Base-by-base conservation (phyloP, 768 basidiomycete genomes). In the Termitomyces sp. region DNA sequence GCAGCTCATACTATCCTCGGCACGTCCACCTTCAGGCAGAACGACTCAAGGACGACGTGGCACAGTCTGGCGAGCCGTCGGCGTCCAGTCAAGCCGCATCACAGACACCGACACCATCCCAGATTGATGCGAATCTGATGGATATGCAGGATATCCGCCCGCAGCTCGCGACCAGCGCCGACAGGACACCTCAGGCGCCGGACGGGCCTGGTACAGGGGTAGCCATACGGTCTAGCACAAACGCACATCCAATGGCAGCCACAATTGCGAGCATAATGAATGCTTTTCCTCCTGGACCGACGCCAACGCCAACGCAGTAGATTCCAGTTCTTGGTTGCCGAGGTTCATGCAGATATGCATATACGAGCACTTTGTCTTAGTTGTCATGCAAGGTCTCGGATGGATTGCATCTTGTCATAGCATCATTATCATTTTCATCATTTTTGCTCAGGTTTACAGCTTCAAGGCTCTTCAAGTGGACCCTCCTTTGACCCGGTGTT, bases 231-330 rank as follows among this genome's bases (percentile, higher is more conserved):
- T 65, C 51, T 41, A 58, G 70, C 30, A 41, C 69, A 33, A 57
- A 68, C 35, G 64, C 72, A 26, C 70, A 69, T 23, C 63, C 75
- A 0, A 73, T 81, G 9, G 79, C 83, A 2, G 74, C 84, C 30
- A 80, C 85, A 55, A 82, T 88, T 67, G 88, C 85, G 36, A 84
- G 80, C 60, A 86, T 89, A 62, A 84, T 89, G 85, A 82, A 85
- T 64, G 85, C 86, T n/a, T 87, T 86, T 68, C 78, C 84, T 9
- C 68, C 74, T 1, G 64, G 50, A 30, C 54, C 56, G 10, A 38
- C 59, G 14, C 62, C 62, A 16, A 49, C 56, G 13, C 63, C 63
- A 14, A 51, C 58, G n/a, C 60, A 66, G n/a, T 64, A 59, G 43
- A 41, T 30, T 1, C 32, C 20, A 30, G 44, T 33, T 53, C 35